Evolutionary conservation across 1,284 basidiomycete genomes (phyloP).

Genomic region (Malassezia vespertilionis): DNA sequence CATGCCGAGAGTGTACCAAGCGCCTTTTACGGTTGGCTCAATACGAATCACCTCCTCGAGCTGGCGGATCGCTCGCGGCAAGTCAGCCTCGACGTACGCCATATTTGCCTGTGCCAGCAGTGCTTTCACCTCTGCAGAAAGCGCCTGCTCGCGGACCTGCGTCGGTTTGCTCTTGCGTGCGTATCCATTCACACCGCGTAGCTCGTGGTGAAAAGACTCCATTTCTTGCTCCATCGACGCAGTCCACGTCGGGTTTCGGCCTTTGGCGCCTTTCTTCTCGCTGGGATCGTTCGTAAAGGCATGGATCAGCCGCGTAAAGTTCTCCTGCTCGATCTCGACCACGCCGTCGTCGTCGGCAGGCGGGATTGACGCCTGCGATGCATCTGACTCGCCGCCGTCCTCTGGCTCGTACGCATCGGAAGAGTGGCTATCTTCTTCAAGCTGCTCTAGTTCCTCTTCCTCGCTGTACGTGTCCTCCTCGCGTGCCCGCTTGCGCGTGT

Average conservation of each 20-base stretch:
- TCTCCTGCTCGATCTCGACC: slow-evolving; percentile 27
- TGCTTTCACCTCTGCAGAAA: slow-evolving; percentile 70
- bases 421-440: too few relatives aligned
- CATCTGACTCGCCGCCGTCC: slow-evolving; percentile 11
- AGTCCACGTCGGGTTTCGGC: too few relatives aligned
- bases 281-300: slow-evolving; percentile 26
- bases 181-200: slow-evolving; percentile 29
- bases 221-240: slow-evolving; percentile 34
- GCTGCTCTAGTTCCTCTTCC: slow-evolving; percentile 3
- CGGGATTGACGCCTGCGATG: neutral
- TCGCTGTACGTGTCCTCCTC: neutral
- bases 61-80: slow-evolving; percentile 61
- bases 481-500: neutral
- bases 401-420: slow-evolving; percentile 24
- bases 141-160: slow-evolving; percentile 28
- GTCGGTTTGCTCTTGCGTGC: slow-evolving; percentile 21
- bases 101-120: slow-evolving; percentile 78
- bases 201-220: slow-evolving; percentile 37
- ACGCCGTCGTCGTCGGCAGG: slow-evolving; percentile 13
- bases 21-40: slow-evolving; percentile 69
- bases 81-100: slow-evolving; percentile 65
- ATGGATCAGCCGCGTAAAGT: slow-evolving; percentile 25
- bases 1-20: slow-evolving; percentile 76
- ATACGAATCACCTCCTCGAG: slow-evolving; percentile 88
- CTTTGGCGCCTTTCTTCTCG: neutral